A percentile compares a stretch with the other conserved stretches of the same genome.
Conservation (phyloP, 2,329 filamentous ascomycete species). For the Rutstroemia sp. region DNA sequence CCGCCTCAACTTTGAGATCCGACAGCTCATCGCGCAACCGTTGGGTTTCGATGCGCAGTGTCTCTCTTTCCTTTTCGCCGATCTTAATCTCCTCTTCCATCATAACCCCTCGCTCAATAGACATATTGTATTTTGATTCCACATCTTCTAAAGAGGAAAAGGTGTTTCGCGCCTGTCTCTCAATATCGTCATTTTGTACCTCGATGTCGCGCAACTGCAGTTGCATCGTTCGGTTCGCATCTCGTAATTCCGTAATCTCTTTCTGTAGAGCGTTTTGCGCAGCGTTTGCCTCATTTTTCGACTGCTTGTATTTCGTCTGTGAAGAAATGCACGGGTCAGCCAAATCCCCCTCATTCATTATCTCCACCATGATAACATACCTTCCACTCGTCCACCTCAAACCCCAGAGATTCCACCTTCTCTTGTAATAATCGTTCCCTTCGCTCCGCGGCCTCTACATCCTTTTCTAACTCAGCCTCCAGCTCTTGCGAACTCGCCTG, state of each 20-base stretch:
- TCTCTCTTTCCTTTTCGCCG: conserved; percentile 86
- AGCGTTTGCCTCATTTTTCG: conserved; percentile 77
- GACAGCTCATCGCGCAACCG: conserved; percentile 83
- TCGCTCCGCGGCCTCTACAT: conserved; percentile 92
- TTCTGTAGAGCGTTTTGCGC: conserved; percentile 87
- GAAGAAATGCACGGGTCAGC: conserved; percentile 16
- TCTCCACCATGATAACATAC: conserved; percentile 40
- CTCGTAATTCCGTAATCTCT: conserved; percentile 86
- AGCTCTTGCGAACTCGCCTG: conserved; percentile 89
- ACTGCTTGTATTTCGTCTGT: conserved; percentile 91
- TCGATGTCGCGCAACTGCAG: conserved; percentile 88
- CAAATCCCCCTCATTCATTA: conserved; percentile 2
- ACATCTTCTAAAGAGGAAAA: conserved; percentile 93
- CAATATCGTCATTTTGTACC: conserved; percentile 96
- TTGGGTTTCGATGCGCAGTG: conserved; percentile 82
- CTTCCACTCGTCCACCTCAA: conserved; percentile 98
- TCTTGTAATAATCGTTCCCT: conserved; percentile 78
- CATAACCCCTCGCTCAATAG: conserved; percentile 86
- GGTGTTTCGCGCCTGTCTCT: conserved; percentile 91
- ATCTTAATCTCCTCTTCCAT: conserved; percentile 90
- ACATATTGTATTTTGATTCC: conserved; percentile 92
- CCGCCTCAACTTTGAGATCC: conserved; percentile 89
- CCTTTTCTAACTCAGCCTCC: conserved; percentile 90
- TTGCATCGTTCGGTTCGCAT: conserved; percentile 73
- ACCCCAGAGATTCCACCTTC: conserved; percentile 76